Percentiles rank a stretch among this genome's conserved stretches.
Conservation (phyloP, 2,329 filamentous ascomycete species). For the Amauroascus verrucosus region DNA sequence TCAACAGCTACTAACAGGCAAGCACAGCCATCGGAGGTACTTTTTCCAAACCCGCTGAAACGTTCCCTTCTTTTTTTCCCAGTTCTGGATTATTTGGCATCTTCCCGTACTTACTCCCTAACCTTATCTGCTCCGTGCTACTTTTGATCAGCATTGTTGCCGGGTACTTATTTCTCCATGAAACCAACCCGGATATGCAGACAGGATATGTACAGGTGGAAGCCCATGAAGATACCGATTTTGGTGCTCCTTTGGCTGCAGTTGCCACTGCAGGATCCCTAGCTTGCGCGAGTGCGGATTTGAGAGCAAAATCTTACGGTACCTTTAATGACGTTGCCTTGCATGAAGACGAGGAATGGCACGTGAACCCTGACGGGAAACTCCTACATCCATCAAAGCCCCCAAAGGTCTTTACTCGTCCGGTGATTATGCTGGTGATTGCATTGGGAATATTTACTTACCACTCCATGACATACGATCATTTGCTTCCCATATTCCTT, state of each 20-base stretch:
- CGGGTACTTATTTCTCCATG: conserved; percentile 71
- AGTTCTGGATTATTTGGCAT: conserved; percentile 57
- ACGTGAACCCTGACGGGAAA: conserved; percentile 19
- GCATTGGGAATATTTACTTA: conserved; percentile 85
- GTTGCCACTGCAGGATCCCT: conserved; percentile 65
- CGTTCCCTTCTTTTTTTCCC: conserved; percentile 63
- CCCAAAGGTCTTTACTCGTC: conserved; percentile 47
- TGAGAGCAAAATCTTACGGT: conserved; percentile 69
- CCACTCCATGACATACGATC: conserved; percentile 90
- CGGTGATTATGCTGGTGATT: conserved; percentile 65
- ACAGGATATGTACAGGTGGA: conserved; percentile 44
- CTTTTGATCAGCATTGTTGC: conserved; percentile 68
- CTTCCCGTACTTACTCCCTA: conserved; percentile 83
- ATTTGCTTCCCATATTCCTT: conserved; percentile 83
- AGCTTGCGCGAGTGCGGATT: conserved; percentile 60
- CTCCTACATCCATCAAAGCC: conserved; percentile 30
- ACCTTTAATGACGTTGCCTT: conserved; percentile 54
- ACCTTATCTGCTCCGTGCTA: conserved; percentile 68
- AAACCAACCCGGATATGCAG: conserved; percentile 80
- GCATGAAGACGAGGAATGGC: conserved; percentile 45
- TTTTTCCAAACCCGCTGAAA: conserved; percentile 66
- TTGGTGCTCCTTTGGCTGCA: conserved; percentile 37
- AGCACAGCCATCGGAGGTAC: conserved; percentile 63
- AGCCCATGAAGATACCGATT: conserved; percentile 35
- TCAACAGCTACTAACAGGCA: neutral